These are phyloP conservation scores for Peronospora farinosa DNA, from an alignment of 352 stramenopile species.

Conservation along the genomic window DNA sequence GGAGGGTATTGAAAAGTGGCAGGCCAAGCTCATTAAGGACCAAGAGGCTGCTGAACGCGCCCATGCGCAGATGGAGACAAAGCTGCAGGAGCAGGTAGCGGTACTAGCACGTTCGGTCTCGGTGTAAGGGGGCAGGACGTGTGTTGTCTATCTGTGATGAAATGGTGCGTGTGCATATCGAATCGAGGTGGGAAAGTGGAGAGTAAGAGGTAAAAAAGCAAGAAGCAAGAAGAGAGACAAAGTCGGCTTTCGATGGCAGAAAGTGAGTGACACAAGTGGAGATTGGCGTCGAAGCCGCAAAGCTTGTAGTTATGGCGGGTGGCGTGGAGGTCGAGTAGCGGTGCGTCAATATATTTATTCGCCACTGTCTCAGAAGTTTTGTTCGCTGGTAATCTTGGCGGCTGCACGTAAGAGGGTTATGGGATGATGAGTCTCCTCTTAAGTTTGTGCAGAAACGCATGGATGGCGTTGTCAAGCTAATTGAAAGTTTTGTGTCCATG, in stretches of 20 bases:
- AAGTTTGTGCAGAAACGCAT: too few relatives aligned
- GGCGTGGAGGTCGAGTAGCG: conserved; percentile 15
- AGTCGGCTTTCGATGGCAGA: conserved; percentile 33
- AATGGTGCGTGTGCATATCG: conserved; percentile 20
- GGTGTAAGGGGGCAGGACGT: conserved; percentile 28
- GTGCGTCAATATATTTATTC: conserved; percentile 44
- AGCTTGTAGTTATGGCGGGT: conserved; percentile 11
- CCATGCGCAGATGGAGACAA: conserved; percentile 53
- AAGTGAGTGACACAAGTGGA: conserved; percentile 17
- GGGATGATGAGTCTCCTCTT: background rate
- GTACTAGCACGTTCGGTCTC: conserved; percentile 55
- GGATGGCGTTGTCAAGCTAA: too few relatives aligned
- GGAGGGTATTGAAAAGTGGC: conserved; percentile 77
- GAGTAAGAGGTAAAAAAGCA: conserved; percentile 4
- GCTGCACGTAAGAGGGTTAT: background rate
- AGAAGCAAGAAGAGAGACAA: conserved; percentile 8
- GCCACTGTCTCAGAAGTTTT: conserved; percentile 18
- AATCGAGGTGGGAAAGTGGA: conserved; percentile 15
- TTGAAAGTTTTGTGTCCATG: too few relatives aligned
- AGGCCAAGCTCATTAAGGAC: conserved; percentile 57
- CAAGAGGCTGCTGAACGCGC: conserved; percentile 45
- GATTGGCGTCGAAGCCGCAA: conserved; percentile 17
- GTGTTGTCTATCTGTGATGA: conserved; percentile 28
- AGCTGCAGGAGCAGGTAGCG: conserved; percentile 62
- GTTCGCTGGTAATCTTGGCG: conserved; percentile 5